Conservation (phyloP, 2,329 filamentous ascomycete genomes). For the Penicillium sp. region DNA sequence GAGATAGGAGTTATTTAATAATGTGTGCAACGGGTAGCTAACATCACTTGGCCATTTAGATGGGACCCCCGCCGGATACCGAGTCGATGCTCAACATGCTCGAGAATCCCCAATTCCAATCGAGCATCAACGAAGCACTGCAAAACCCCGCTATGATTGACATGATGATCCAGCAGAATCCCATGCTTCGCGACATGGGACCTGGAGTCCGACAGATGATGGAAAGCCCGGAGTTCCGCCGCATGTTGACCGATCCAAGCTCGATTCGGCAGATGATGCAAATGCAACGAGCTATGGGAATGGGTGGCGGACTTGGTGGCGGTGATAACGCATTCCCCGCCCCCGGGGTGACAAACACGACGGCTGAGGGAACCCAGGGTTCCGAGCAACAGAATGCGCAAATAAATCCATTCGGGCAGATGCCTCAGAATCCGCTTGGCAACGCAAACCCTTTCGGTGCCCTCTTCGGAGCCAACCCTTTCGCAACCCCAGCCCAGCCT, state of each 20-base stretch:
- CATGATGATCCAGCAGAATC: slow-evolving; percentile 90
- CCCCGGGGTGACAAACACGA: slow-evolving; percentile 87
- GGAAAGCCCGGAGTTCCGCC: slow-evolving; percentile 81
- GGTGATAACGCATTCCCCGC: slow-evolving; percentile 71
- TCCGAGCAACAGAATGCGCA: slow-evolving; percentile 37
- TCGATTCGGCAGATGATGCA: slow-evolving; percentile 78
- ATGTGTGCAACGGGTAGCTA: slow-evolving; percentile 8
- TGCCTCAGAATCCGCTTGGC: slow-evolving; percentile 18
- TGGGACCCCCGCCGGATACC: slow-evolving; percentile 81
- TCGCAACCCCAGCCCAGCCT: slow-evolving; percentile 28
- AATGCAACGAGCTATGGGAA: slow-evolving; percentile 67
- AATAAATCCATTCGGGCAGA: slow-evolving; percentile 21
- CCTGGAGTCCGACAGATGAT: slow-evolving; percentile 81
- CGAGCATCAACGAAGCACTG: slow-evolving; percentile 89
- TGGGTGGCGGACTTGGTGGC: slow-evolving; percentile 51
- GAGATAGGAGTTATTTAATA: neutral
- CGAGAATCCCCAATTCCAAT: slow-evolving; percentile 80
- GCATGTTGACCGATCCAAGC: slow-evolving; percentile 90
- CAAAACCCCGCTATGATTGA: slow-evolving; percentile 94
- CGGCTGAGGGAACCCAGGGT: slow-evolving; percentile 54
- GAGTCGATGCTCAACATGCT: slow-evolving; percentile 83
- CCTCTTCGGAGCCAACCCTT: slow-evolving; percentile 51
- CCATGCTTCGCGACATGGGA: slow-evolving; percentile 69
- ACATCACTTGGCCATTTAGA: slow-evolving; percentile 53
- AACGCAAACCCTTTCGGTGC: slow-evolving; percentile 56